Base-by-base conservation (phyloP, 108 stramenopile species). In the Epithemia pelagica region DNA sequence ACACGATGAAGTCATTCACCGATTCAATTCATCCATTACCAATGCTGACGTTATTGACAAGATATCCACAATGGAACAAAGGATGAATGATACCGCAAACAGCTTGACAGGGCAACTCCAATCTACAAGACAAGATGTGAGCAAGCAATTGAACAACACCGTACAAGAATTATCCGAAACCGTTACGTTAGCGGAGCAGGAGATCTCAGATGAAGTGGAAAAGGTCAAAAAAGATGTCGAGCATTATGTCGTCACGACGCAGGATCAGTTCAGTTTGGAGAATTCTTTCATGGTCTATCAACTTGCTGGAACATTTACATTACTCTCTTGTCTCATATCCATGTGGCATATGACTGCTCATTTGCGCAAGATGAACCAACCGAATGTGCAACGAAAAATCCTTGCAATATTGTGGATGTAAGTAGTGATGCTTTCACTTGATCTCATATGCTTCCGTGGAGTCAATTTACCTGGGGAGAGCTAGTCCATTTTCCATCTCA, bases 271-370 rank as follows among this genome's bases (percentile, higher is more conserved):
- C 68, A 85, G 81, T 23, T 79, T 88, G 54, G 96, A 96, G 76
- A 96, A 96, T 73, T 76, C 79, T 29, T 96, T 96, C 78, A 94
- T 96, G 91, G 75, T 93, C 0, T 96, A 90, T 65, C 91, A 93
- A 67, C 64, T 96, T 0, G 96, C 96, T 1, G 95, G 95, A 30
- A 94, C 91, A 5, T 94, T 96, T 71, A 92, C 93, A 18, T 32
- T 96, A 3, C 52, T 96, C 62, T 82, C 77, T n/a, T 83, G 90
- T 66, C 66, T 96, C 25, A 96, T 96, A 32, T 83, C 78, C 57
- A 88, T 93, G 87, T 94, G 92, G 92, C 96, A 96, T 76, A 89
- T 96, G 86, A 93, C 91, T 0, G 78, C 75, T 7, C 96, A 96
- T 70, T 68, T 90, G 24, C 74, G 90, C 20, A 79, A 81, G 18